These are phyloP conservation scores for Claviceps arundinis DNA, from an alignment of 2,329 filamentous ascomycete species.

Conservation along the genomic window DNA sequence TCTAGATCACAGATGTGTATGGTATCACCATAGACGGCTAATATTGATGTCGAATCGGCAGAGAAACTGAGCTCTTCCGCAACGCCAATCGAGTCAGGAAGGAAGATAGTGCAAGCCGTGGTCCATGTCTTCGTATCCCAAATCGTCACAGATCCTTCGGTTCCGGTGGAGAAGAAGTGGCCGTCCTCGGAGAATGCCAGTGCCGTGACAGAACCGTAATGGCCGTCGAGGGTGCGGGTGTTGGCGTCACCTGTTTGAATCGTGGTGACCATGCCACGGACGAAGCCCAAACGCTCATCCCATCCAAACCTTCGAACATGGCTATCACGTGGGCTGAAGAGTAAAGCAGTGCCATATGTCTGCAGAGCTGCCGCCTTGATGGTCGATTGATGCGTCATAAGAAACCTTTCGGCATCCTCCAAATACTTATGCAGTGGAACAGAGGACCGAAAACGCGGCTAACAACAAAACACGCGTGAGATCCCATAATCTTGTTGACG, in stretches of 20 bases:
- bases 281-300: conserved; percentile 9
- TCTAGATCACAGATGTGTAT: conserved; percentile 6
- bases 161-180: conserved; percentile 5
- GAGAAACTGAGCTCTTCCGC: conserved; percentile 8
- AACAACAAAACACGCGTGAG: not conserved
- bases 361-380: conserved; percentile 19
- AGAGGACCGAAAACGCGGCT: conserved; percentile 1
- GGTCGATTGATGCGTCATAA: conserved; percentile 11
- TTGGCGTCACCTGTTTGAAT: conserved; percentile 6
- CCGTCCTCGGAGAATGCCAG: conserved; percentile 7
- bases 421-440: conserved; percentile 16
- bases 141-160: conserved; percentile 5
- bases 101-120: conserved; percentile 4
- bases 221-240: conserved; percentile 5
- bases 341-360: conserved; percentile 19
- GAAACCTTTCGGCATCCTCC: conserved; percentile 11
- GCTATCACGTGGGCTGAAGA: conserved; percentile 18
- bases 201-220: conserved; percentile 6
- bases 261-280: conserved; percentile 7
- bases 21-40: conserved; percentile 6
- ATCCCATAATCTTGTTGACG: not conserved
- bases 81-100: conserved; percentile 5
- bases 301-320: conserved; percentile 8
- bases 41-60: conserved; percentile 5
- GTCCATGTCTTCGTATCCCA: conserved; percentile 4